Base-by-base conservation (phyloP, 352 stramenopile species). In the Phytopythium boreale region DNA sequence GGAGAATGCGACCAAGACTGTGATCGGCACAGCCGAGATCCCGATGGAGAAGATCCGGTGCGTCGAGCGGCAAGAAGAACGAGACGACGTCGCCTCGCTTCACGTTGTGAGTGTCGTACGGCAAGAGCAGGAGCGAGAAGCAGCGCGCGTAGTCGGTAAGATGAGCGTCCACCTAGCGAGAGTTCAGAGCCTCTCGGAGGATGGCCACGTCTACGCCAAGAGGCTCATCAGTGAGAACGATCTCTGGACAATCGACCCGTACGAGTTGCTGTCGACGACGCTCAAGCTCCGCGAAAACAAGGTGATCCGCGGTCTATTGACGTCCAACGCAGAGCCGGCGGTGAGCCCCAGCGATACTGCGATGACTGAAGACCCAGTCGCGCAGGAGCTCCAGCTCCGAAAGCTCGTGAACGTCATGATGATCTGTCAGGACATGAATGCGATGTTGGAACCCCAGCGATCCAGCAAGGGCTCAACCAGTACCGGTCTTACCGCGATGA, bases 81-180 rank as follows among this genome's bases (percentile, higher is more conserved):
- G 0, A 29, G 12, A 51, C 27, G 3, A 36, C n/a, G 26, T 5
- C 39, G 2, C 47, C 34, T 8, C 20, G 20, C 31, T 63, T n/a
- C 49, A 51, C 17, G 80, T 69, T 0, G 74, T 82, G 20, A 70
- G 71, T 7, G 12, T 84, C 19, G 61, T 71, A 26, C 71, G 68
- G 4, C 53, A 62, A 2, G 74, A 75, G 43, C 47, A 73, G 31
- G 62, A 59, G 7, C 57, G 55, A 3, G 39, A 20, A 2, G 27
- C 62, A n/a, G 62, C 29, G n/a, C 62, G 63, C 11, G 66, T 87
- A 1, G 76, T 89, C 11, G 82, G 82, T 12, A 90, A 84, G 53
- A 83, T 90, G 53, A 76, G 56, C 4, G 61, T 90, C 9, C 50
- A 60, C 4, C 50, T 89, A 0, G 58, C 75, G 36, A 71, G 77